phyloP scores from a whole-genome alignment of 495 filamentous ascomycete genomes.

The Hamigera avellanea region DNA sequence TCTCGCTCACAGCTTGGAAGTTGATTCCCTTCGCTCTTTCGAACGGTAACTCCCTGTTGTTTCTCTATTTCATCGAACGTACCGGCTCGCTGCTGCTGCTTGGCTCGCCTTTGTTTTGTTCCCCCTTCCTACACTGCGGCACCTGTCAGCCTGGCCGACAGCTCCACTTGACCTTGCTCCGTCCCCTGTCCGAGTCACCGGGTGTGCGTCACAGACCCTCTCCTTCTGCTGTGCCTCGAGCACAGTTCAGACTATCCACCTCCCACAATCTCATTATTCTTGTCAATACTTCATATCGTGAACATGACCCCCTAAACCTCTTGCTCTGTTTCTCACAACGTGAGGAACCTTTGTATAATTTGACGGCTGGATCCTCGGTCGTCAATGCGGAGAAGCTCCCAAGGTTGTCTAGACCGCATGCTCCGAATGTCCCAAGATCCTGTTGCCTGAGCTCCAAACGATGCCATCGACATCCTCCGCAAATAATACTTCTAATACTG shows the following conservation, averaged over 20 bases:
- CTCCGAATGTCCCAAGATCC: slow-evolving; percentile 18
- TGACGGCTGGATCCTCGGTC: slow-evolving; percentile 9
- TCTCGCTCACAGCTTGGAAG: neutral
- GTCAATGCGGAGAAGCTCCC: slow-evolving; percentile 37
- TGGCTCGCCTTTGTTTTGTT: neutral
- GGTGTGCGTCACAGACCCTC: slow-evolving; percentile 21
- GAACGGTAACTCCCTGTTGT: neutral
- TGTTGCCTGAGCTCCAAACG: slow-evolving; percentile 16
- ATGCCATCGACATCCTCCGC: slow-evolving; percentile 11
- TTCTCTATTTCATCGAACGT: neutral
- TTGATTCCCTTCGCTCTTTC: neutral
- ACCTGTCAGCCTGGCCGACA: no score
- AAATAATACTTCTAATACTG: neutral
- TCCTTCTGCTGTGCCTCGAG: slow-evolving; percentile 3
- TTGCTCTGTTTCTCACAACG: no score
- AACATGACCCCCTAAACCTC: neutral
- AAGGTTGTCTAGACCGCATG: slow-evolving; percentile 19
- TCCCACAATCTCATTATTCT: slow-evolving; percentile 11
- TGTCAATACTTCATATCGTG: neutral
- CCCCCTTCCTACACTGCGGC: neutral
- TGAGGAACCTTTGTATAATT: neutral
- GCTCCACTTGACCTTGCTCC: slow-evolving; percentile 3
- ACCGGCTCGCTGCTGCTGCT: neutral
- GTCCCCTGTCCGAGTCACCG: slow-evolving; percentile 16
- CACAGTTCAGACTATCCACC: no score